Evolutionary conservation across 1,139 yeast genomes (phyloP), one percentile per base, ranked within the genome.

Genomic region (Kodamaea sp.): DNA sequence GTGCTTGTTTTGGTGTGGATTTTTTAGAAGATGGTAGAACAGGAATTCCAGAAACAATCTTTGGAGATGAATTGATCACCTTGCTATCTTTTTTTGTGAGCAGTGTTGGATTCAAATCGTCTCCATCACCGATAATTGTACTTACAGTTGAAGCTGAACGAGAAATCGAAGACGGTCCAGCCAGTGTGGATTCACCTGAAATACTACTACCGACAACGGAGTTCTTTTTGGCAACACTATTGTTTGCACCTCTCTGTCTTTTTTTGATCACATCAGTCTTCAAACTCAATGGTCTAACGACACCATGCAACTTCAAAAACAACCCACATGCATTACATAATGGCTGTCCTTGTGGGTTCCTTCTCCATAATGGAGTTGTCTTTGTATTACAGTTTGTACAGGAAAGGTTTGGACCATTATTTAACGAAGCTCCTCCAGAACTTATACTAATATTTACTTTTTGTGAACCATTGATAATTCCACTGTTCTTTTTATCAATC

Each of bases 301-400:
- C 57, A 8, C 63, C 63, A 29, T 58, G 63, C 10, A 58, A 43
- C 41, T 58, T 58, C 41, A 57, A 47, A 29, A 57, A 58, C 30
- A 58, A 47, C 1, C 63, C 63, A 41, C 63, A 58, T 7, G 63
- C 63, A 39, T 58, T 58, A 36, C 63, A 58, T 33, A 58, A 47
- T 1, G 61, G 61, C 40, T 57, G 57, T 4, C 63, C 63, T 35
- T 57, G 55, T 2, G 61, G 59, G 37, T 57, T 56, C 35, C 62
- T 48, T 24, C 63, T 41, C 63, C 63, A 58, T 9, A 58, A 43
- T 4, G 63, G 63, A 1, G 63, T 58, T 5, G 60, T 57, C 27
- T 51, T 50, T 8, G 62, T 58, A 40, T 53, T 57, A 38, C 63
- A 58, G 41, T 58, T 58, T 8, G 59, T 53, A 42, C 63, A 58